Conservation (phyloP, 225 moss, liverwort and hornwort species). For the Pseudisothecium myosuroides region DNA sequence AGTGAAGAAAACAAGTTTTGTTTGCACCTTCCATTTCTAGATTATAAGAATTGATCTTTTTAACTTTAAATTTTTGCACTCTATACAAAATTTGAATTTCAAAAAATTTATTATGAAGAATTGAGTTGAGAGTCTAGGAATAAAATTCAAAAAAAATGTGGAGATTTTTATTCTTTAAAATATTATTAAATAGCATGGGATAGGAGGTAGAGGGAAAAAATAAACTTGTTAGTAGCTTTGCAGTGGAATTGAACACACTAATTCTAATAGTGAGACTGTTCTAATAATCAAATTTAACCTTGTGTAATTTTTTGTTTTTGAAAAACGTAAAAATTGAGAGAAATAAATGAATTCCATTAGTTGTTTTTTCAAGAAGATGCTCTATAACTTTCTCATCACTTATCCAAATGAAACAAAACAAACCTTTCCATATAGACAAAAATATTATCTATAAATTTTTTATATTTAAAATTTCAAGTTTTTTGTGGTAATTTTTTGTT, state of each 20-base stretch:
- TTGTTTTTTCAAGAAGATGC: not conserved
- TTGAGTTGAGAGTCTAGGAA: not conserved
- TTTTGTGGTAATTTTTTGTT: not conserved
- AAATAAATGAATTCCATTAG: rapidly evolving
- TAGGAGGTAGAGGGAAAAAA: not conserved
- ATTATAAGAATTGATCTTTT: too few species aligned
- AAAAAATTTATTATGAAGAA: not conserved
- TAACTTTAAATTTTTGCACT: not conserved
- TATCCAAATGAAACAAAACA: not conserved
- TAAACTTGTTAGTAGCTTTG: not conserved
- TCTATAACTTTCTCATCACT: not conserved
- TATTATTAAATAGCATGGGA: not conserved
- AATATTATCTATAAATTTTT: not conserved
- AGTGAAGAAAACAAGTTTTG: too few species aligned
- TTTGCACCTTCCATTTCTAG: too few species aligned
- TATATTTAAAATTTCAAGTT: not conserved
- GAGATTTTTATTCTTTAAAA: not conserved
- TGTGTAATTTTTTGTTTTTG: rapidly evolving
- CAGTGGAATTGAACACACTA: not conserved
- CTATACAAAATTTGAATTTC: not conserved
- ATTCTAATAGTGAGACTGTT: not conserved
- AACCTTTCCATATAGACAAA: not conserved
- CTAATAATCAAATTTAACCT: not conserved
- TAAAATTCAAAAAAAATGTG: not conserved
- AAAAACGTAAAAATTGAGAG: not conserved